Percentiles rank a stretch among this genome's conserved stretches.
These are phyloP conservation scores for Davidsoniella virescens DNA, from an alignment of 2,329 filamentous ascomycete species.

Conservation along the genomic window DNA sequence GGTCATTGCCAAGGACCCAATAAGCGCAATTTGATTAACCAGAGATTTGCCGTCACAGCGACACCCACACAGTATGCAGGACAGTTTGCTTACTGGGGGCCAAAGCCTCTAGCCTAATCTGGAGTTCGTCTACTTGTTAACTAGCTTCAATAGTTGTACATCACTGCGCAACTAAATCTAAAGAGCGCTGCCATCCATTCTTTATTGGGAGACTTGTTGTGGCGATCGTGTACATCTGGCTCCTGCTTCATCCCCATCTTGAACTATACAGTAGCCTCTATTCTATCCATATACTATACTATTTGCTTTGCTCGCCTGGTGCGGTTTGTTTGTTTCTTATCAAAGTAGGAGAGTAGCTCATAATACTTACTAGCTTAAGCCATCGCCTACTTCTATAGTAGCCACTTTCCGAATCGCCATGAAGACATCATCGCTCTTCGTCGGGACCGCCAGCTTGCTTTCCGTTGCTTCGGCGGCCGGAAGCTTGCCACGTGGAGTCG, in stretches of 20 bases:
- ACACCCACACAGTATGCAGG: background rate
- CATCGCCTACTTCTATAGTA: background rate
- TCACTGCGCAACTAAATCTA: too few relatives aligned
- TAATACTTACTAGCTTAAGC: too few relatives aligned
- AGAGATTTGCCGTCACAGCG: background rate
- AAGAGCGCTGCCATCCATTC: too few relatives aligned
- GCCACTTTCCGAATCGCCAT: background rate
- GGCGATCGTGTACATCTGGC: too few relatives aligned
- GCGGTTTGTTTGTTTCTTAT: background rate
- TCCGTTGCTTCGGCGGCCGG: constrained; percentile 44
- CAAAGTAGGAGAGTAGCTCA: background rate
- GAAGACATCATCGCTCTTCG: constrained; percentile 12
- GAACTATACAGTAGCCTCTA: too few relatives aligned
- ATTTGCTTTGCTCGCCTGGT: constrained; percentile 1
- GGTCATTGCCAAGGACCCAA: background rate
- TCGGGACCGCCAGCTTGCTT: constrained; percentile 11
- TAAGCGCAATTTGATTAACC: background rate
- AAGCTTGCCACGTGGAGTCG: constrained; percentile 64
- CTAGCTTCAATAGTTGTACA: background rate
- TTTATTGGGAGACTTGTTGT: too few relatives aligned
- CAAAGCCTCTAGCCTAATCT: constrained; percentile 4
- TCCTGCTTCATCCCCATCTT: too few relatives aligned
- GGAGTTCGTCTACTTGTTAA: constrained; percentile 13
- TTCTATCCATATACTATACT: too few relatives aligned
- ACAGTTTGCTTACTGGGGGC: background rate